Percentiles rank a stretch among this genome's conserved stretches.
These are phyloP conservation scores for Phytopythium helicoides DNA, from an alignment of 352 stramenopile species.

Conservation along the genomic window DNA sequence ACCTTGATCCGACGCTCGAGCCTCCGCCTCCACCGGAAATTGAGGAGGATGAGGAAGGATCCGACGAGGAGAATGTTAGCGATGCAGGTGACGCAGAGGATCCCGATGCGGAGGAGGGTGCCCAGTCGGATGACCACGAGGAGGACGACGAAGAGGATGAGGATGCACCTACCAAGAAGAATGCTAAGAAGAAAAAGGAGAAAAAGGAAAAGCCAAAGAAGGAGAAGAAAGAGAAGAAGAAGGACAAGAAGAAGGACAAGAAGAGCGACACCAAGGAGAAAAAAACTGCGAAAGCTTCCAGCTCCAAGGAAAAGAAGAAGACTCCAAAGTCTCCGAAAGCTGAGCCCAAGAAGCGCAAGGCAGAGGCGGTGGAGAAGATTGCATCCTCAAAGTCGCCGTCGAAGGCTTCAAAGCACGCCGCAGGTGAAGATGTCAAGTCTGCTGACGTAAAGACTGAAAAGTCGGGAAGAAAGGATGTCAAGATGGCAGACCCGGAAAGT, in stretches of 20 bases:
- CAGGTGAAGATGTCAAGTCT: too few species aligned
- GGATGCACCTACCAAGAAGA: conserved; percentile 18
- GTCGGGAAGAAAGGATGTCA: too few species aligned
- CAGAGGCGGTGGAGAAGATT: too few species aligned
- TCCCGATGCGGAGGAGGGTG: conserved; percentile 9
- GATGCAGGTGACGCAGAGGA: conserved; percentile 25
- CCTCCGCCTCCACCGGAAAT: conserved; percentile 41
- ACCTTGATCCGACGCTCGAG: conserved; percentile 72
- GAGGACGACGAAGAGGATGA: conserved; percentile 18
- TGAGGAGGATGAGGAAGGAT: conserved; percentile 18
- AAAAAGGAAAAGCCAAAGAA: too few species aligned
- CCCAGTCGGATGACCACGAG: conserved; percentile 18
- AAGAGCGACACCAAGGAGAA: conserved; percentile 16
- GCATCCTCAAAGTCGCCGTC: too few species aligned
- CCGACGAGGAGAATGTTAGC: too few species aligned
- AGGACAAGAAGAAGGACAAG: conserved; percentile 17
- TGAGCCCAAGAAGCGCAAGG: conserved; percentile 16
- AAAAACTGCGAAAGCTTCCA: conserved; percentile 36
- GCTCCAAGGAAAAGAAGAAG: conserved; percentile 34
- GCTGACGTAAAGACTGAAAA: too few species aligned
- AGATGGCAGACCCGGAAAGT: conserved; percentile 21
- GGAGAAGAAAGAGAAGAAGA: conserved; percentile 39
- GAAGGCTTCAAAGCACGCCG: too few species aligned
- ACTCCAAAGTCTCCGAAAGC: background rate
- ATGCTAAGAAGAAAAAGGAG: conserved; percentile 20